Percentiles rank a stretch among this genome's conserved stretches.
phyloP scores from a whole-genome alignment of 1,284 basidiomycete species.

The Austropuccinia psidii region DNA sequence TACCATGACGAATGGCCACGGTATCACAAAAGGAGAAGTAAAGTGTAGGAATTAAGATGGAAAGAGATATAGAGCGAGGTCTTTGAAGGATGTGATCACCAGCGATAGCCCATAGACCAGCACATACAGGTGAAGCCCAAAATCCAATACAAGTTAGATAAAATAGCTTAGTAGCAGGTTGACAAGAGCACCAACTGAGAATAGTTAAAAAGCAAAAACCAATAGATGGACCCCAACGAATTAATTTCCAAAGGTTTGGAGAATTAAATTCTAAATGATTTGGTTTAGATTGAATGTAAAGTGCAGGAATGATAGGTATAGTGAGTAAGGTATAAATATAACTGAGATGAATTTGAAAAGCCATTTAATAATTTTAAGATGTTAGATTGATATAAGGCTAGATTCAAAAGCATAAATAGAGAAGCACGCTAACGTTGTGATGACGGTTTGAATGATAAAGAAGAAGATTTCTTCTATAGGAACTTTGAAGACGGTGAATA shows the following conservation, averaged over 20 bases:
- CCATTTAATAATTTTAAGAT: neutral
- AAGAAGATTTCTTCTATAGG: slow-evolving; percentile 36
- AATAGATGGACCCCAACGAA: slow-evolving; percentile 15
- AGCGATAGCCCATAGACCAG: slow-evolving; percentile 19
- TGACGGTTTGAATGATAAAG: slow-evolving; percentile 28
- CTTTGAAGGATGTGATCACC: slow-evolving; percentile 30
- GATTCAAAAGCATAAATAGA: neutral
- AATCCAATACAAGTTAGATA: slow-evolving; percentile 20
- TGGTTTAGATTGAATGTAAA: slow-evolving; percentile 10
- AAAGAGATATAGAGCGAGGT: slow-evolving; percentile 11
- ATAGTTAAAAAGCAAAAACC: neutral
- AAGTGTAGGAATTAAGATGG: slow-evolving; percentile 23
- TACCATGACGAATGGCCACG: slow-evolving; percentile 10
- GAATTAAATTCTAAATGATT: neutral
- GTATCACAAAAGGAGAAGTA: slow-evolving; percentile 18
- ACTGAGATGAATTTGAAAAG: neutral
- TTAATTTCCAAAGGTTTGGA: neutral
- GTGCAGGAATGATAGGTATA: slow-evolving; percentile 17
- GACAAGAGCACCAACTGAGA: neutral
- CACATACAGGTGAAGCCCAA: slow-evolving; percentile 18
- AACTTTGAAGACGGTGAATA: slow-evolving; percentile 10
- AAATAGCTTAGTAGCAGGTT: neutral
- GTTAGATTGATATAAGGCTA: neutral
- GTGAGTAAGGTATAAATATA: slow-evolving; percentile 23
- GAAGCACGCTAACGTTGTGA: neutral